These are phyloP conservation scores for Coniophora puteana DNA, from an alignment of 1,284 basidiomycete genomes.

Conservation along the genomic window DNA sequence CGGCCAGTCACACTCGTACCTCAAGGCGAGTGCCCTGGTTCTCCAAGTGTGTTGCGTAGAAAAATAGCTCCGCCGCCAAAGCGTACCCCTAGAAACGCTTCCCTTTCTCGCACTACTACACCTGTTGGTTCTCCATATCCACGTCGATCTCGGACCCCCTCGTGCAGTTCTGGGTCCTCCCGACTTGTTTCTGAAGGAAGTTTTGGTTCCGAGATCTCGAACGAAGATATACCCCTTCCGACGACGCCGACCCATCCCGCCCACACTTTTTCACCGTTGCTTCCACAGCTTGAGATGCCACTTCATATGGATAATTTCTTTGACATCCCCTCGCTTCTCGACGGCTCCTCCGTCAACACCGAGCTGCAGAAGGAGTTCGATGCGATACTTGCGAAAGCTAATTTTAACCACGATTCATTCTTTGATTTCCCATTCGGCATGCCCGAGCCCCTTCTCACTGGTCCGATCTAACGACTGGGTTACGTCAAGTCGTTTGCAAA, in stretches of 20 bases:
- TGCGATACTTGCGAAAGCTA: too few species aligned
- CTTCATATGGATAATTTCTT: too few species aligned
- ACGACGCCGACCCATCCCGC: constrained; percentile 1
- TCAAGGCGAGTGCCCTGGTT: neutral
- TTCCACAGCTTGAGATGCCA: too few species aligned
- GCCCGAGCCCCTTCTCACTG: too few species aligned
- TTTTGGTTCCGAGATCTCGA: constrained; percentile 1
- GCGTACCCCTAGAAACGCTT: too few species aligned
- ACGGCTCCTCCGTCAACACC: neutral
- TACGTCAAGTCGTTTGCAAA: too few species aligned
- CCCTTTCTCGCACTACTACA: constrained; percentile 5
- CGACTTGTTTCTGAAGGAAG: constrained; percentile 2
- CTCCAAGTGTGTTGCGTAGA: constrained; percentile 6
- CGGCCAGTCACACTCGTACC: constrained; percentile 6
- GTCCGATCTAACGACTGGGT: too few species aligned
- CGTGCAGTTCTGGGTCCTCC: neutral
- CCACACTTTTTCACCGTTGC: constrained; percentile 1
- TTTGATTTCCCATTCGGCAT: too few species aligned
- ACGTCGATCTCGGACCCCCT: constrained; percentile 1
- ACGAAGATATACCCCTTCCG: constrained; percentile 1
- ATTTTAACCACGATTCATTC: too few species aligned
- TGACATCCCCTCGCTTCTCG: neutral
- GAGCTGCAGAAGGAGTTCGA: too few species aligned
- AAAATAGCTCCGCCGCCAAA: constrained; percentile 19
- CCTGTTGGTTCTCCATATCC: neutral